Conservation (phyloP, 2,329 filamentous ascomycete genomes). For the Cadophora sp. region DNA sequence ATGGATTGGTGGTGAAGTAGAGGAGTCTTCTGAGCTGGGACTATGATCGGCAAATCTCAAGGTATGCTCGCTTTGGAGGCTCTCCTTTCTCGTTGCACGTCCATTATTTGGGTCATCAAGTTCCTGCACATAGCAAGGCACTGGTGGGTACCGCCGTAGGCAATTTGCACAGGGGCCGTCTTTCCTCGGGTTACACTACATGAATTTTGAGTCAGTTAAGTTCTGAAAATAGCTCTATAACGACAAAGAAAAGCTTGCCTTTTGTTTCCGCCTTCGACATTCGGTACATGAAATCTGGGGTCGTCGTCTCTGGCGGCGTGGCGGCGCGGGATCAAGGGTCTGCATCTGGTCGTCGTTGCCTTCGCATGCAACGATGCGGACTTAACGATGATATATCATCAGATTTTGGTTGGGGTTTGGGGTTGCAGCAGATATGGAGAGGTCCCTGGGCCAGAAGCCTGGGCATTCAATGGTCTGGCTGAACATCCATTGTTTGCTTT, state of each 20-base stretch:
- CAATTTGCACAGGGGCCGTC: constrained; percentile 29
- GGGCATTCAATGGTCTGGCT: background rate
- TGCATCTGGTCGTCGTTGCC: constrained; percentile 1
- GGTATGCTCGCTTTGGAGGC: background rate
- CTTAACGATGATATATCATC: constrained; percentile 4
- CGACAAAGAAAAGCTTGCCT: constrained; percentile 15
- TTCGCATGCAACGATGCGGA: constrained; percentile 9
- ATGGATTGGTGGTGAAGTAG: background rate
- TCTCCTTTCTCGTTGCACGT: background rate
- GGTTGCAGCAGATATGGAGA: constrained; percentile 9
- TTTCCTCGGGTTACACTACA: constrained; percentile 26
- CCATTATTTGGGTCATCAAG: background rate
- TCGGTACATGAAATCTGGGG: constrained; percentile 27
- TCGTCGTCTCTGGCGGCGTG: constrained; percentile 16
- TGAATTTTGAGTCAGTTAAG: background rate
- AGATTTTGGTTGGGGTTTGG: background rate
- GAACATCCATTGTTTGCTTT: background rate
- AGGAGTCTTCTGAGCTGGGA: background rate
- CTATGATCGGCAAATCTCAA: constrained; percentile 10
- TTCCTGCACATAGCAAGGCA: constrained; percentile 20
- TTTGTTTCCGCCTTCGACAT: constrained; percentile 28
- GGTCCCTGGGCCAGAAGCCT: background rate
- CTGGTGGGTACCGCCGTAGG: constrained; percentile 26
- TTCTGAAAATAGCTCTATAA: background rate
- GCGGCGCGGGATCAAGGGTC: background rate